Evolutionary conservation across 345 rosid species (phyloP), one percentile per base, ranked within the genome.

Genomic region (Syzygium aqueum): DNA sequence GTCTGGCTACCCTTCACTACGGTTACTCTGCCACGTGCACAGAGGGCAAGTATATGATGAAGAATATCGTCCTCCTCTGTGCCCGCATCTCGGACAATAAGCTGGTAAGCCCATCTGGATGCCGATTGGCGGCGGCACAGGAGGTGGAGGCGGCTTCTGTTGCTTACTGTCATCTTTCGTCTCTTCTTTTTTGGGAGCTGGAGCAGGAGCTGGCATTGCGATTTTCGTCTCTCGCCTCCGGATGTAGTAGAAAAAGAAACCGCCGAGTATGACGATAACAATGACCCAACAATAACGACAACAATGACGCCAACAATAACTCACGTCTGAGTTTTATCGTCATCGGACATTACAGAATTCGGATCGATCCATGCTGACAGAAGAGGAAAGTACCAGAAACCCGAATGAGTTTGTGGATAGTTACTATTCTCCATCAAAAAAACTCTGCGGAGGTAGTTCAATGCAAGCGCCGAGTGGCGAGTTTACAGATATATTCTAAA

Each of bases 351-450:
- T 23, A 28, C 59, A 9, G 53, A 37, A 19, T 61, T 57, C 3
- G 88, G 86, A 84, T 57, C 85, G 59, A 46, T 17, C 88, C 88
- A 87, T 84, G 83, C 40, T 8, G 61, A 67, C 3, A 82, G 86
- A 33, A 86, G 21, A 11, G 84, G 22, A 22, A 28, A 77, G 37
- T 46, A 87, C 7, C n/a, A 80, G 2, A 22, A 25, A 50, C 51
- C 63, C 5, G 63, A 37, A 40, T 37, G 13, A n/a, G 5, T 63
- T 2, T 6, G 37, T 63, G 21, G 37, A 63, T 63, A 63, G 3
- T 63, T 63, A n/a, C 37, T 8, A 2, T 63, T 63, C 37, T 63
- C 77, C 37, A 63, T 63, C 17, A 14, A 7, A 37, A 63, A 63
- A n/a, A 28, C 21, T n/a, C 37, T 63, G 37, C 27, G n/a, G n/a